Base-by-base conservation (phyloP, 352 stramenopile genomes). In the Saprolegnia diclina region DNA sequence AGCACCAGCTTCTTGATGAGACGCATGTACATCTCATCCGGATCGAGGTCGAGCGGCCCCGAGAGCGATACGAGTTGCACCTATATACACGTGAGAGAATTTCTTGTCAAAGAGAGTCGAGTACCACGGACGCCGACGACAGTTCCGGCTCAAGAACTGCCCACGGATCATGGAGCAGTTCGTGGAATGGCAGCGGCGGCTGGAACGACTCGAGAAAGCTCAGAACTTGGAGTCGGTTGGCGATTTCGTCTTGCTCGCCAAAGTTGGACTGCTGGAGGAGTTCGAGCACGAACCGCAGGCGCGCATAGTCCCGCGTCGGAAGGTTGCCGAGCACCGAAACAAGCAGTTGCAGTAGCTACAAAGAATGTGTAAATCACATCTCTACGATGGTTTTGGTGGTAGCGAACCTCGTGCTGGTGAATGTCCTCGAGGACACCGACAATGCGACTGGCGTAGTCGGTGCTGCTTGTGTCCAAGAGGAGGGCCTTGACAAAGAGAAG, bases 371-470 rank as follows among this genome's bases (percentile, higher is more conserved):
- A n/a, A n/a, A n/a, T n/a, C n/a, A n/a, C n/a, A 54, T 5, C 5
- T 5, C 2, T 54, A 59, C 35, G 24, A 59, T 7, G 3, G 7
- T 4, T 16, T 3, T 24, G n/a, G 11, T 59, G 52, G 24, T 48
- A 10, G 4, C 42, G 42, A n/a, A 91, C 76, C 57, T 82, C 75
- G 35, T 89, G 78, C 45, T 92, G 77, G 48, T 94, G 85, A 32
- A 94, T 89, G 18, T 92, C 85, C 6, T 91, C 82, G 6, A 94
- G 61, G 4, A 94, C 85, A 14, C 83, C 82, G 19, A 80, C 80
- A 52, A 94, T 89, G 26, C 82, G 83, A 73, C 90, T 81, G 72
- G 88, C 80, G 35, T 94, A 94, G 42, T 89, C 83, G 5, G 81
- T 67, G 38, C 63, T 53, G 5, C 64, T 69, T 3, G 57, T 55